Evolutionary conservation across 352 stramenopile species (phyloP), one percentile per base, ranked within the genome.

Genomic region (Pythium aphanidermatum): DNA sequence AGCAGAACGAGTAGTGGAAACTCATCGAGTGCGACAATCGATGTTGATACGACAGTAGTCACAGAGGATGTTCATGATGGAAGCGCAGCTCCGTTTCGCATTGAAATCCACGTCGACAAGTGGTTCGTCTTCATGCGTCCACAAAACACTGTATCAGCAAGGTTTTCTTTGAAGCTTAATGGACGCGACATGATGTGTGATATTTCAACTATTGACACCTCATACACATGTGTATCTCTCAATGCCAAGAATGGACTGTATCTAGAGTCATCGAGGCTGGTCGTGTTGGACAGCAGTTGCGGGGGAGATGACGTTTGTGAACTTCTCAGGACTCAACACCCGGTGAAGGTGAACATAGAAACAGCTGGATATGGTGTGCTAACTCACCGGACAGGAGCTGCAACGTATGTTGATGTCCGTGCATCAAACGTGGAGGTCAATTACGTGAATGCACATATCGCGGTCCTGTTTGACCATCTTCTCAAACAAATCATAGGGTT

Each of bases 51-150:
- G 11, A 30, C 37, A 2, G 12, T 25, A 21, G 35, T 37, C 2
- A 1, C 46, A 17, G 43, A 42, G 30, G 26, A 21, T 3, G 29
- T n/a, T n/a, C n/a, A 54, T n/a, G 25, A 35, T 12, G 23, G 36
- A 8, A 45, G 31, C 4, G 17, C 32, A 3, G 32, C 46, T 19
- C 53, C 51, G 4, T 74, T 78, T 31, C 63, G 47, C 5, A 32
- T 85, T 1, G 61, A 79, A 36, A 39, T 89, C 21, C 46, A 42
- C 1, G 47, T 86, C 12, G 58, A 77, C 7, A 58, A 63, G 17
- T 82, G 72, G 66, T 86, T 70, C 43, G 37, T 79, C 11, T 86
- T 76, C 51, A 69, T 84, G 33, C 64, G 73, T 24, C 72, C 77
- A 4, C 64, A 74, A 12, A 29, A 29, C 7, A 76, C 67, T 7